Percentiles rank a stretch among this genome's conserved stretches.
Evolutionary conservation across 2,329 filamentous ascomycete genomes (phyloP).

Genomic region (Exserohilum turcica): DNA sequence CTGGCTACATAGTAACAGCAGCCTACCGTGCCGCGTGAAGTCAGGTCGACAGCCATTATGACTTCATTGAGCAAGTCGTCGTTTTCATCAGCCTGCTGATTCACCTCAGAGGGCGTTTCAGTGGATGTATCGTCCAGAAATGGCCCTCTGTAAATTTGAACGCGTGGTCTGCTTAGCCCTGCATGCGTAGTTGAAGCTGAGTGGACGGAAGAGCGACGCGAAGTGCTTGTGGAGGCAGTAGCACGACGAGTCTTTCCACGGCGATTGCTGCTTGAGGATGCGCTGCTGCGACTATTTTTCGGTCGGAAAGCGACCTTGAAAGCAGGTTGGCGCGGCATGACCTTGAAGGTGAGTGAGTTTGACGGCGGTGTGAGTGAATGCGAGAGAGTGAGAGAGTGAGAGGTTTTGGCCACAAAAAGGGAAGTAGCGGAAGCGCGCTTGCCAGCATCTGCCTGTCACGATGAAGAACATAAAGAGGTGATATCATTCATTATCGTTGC

Average conservation of each 20-base stretch:
- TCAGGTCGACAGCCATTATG: slow-evolving; percentile 80
- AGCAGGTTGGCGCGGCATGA: slow-evolving; percentile 20
- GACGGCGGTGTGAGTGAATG: background rate
- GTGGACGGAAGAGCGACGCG: slow-evolving; percentile 14
- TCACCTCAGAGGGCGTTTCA: slow-evolving; percentile 7
- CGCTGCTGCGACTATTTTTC: slow-evolving; percentile 16
- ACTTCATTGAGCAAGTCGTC: slow-evolving; percentile 68
- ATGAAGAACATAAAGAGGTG: slow-evolving; percentile 4
- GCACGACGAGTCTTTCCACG: slow-evolving; percentile 11
- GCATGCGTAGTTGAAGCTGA: slow-evolving; percentile 15
- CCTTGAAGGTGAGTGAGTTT: background rate
- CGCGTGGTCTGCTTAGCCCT: background rate
- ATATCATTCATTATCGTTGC: slow-evolving; percentile 12
- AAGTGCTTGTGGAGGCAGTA: slow-evolving; percentile 7
- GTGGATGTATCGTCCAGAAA: slow-evolving; percentile 1
- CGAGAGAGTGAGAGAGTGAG: background rate
- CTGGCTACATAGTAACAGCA: slow-evolving; percentile 81
- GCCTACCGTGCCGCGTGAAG: slow-evolving; percentile 71
- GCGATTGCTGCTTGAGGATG: slow-evolving; percentile 13
- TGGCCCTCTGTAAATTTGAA: background rate
- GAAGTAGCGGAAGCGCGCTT: slow-evolving; percentile 21
- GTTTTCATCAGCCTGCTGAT: slow-evolving; percentile 36
- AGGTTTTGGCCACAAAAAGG: slow-evolving; percentile 3
- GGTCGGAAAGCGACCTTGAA: slow-evolving; percentile 15
- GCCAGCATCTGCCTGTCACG: slow-evolving; percentile 22